These are phyloP conservation scores for Centella asiatica DNA, from an alignment of 129 eudicot genomes.

Conservation along the genomic window DNA sequence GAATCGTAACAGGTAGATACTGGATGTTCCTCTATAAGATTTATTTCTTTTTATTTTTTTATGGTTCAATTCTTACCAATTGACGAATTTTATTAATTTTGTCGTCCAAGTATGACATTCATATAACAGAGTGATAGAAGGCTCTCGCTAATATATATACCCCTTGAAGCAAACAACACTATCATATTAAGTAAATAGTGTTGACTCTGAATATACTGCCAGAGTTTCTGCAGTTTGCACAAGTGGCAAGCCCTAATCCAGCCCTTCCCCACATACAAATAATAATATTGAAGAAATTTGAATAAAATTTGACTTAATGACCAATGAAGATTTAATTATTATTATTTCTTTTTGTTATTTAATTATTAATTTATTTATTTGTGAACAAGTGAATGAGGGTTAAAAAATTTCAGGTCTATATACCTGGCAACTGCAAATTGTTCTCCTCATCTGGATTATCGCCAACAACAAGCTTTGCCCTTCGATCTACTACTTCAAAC, in stretches of 20 bases:
- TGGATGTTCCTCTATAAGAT: too few relatives aligned
- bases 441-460: constrained; percentile 67
- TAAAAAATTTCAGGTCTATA: background rate
- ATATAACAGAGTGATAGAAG: background rate
- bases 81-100: too few relatives aligned
- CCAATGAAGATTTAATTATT: background rate
- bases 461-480: constrained; percentile 91
- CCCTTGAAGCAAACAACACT: background rate
- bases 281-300: too few relatives aligned
- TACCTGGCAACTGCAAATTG: constrained; percentile 51
- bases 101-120: background rate
- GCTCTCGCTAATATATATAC: background rate
- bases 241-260: too few relatives aligned
- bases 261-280: too few relatives aligned
- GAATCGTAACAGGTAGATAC: too few relatives aligned
- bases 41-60: too few relatives aligned
- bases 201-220: background rate
- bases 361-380: too few relatives aligned
- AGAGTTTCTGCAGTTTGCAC: too few relatives aligned
- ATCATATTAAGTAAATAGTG: background rate
- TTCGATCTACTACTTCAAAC: constrained; percentile 96
- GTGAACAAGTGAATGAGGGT: background rate
- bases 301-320: too few relatives aligned
- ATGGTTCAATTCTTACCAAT: too few relatives aligned
- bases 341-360: too few relatives aligned